Percentiles rank a stretch among this genome's conserved stretches.
These are phyloP conservation scores for Arthroderma uncinatum DNA, from an alignment of 2,329 filamentous ascomycete species.

Conservation along the genomic window DNA sequence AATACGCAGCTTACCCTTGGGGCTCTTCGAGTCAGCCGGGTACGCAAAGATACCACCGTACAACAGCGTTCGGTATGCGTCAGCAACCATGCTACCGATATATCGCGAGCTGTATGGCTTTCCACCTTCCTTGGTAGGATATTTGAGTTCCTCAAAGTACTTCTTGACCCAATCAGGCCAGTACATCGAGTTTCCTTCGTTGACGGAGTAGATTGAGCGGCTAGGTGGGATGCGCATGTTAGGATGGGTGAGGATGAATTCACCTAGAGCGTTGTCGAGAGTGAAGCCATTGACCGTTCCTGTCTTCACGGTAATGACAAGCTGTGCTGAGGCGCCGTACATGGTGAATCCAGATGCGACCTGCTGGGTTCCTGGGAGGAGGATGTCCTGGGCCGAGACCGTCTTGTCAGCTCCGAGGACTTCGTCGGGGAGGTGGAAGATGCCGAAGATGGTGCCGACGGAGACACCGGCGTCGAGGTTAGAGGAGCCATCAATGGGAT, in stretches of 20 bases:
- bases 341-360: constrained; percentile 98
- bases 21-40: constrained; percentile 93
- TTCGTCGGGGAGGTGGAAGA: constrained; percentile 77
- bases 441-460: constrained; percentile 91
- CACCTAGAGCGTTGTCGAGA: constrained; percentile 87
- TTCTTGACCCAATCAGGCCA: constrained; percentile 80
- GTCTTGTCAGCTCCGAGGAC: constrained; percentile 42
- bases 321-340: constrained; percentile 93
- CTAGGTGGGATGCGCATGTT: constrained; percentile 76
- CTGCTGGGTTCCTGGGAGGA: constrained; percentile 81
- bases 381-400: constrained; percentile 57
- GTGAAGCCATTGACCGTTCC: constrained; percentile 95
- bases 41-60: constrained; percentile 98
- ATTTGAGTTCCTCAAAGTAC: constrained; percentile 85
- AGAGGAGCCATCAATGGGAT: constrained; percentile 94
- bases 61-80: constrained; percentile 87
- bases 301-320: constrained; percentile 93
- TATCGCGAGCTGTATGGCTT: constrained; percentile 94
- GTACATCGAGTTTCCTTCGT: constrained; percentile 96
- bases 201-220: constrained; percentile 89
- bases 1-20: constrained; percentile 95
- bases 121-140: constrained; percentile 51
- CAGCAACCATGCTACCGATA: constrained; percentile 96
- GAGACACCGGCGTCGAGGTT: constrained; percentile 97
- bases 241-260: constrained; percentile 97